Base-by-base conservation (phyloP, 306 rosid species). In the Elaeagnus macrophylla region DNA sequence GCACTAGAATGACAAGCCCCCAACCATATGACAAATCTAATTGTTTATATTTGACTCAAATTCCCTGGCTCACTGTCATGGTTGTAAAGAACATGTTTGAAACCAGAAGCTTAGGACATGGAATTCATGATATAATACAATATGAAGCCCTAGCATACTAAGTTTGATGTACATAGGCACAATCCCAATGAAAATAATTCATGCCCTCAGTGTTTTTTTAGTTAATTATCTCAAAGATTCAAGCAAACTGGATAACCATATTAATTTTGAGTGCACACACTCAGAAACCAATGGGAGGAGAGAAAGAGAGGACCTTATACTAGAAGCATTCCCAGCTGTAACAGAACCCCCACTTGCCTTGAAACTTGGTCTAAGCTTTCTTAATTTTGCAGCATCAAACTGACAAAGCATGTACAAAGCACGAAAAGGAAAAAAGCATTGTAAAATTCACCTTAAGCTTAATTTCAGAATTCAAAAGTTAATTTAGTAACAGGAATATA, bases 271-370 rank as follows among this genome's bases (percentile, higher is more conserved):
- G 15, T 17, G 8, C 15, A 13, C n/a, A 14, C 16, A 45, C 14
- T 19, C 8, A 12, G 6, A 37, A 4, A 56, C 38, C 61, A 45
- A 48, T 54, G 39, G 59, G 43, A n/a, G 47, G 36, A 53, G 41
- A 49, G 44, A 42, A 48, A 56, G 46, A 16, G 42, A 40, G 42
- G 7, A 80, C 95, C 95, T 86, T 64, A 86, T 83, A 56, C 58
- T 76, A 68, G 97, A 90, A 64, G 95, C 95, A 80, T 86, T 90
- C 66, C 95, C 95, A 74, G 94, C 97, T 37, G 91, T 86, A 49
- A 90, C 95, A 56, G 95, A 60, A 62, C 94, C 97, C 19, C 88
- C 88, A 56, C 53, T 72, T 76, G 77, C 53, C 79, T 81, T 86
- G 60, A 90, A 90, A 82, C 81, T 86, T 50, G 97, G 89, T 65